These are phyloP conservation scores for Sclerotinia spermophila DNA, from an alignment of 2,329 filamentous ascomycete genomes.

Conservation along the genomic window DNA sequence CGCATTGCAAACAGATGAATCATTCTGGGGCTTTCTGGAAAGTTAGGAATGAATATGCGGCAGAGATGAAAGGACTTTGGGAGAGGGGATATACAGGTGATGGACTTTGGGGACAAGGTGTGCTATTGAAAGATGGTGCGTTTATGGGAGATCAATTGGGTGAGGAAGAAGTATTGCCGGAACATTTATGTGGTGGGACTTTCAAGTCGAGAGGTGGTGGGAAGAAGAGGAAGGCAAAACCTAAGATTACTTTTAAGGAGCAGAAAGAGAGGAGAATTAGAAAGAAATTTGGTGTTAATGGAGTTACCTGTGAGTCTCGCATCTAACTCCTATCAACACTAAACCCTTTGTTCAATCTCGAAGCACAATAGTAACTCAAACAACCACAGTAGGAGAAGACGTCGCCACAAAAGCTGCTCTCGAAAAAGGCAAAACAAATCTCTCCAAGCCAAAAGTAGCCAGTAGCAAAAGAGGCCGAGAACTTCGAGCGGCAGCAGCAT, in stretches of 20 bases:
- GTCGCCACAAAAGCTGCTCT: constrained; percentile 46
- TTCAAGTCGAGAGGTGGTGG: constrained; percentile 56
- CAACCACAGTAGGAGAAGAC: constrained; percentile 47
- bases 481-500: constrained; percentile 56
- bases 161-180: constrained; percentile 56
- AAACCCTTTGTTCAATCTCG: not conserved
- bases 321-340: not conserved
- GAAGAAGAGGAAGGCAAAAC: constrained; percentile 50
- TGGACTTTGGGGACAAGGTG: constrained; percentile 76
- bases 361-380: not conserved
- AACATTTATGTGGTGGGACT: constrained; percentile 78
- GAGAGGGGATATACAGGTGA: constrained; percentile 69
- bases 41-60: constrained; percentile 69
- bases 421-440: constrained; percentile 48
- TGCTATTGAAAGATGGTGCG: constrained; percentile 57
- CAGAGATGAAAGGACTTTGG: constrained; percentile 70
- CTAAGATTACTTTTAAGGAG: constrained; percentile 37
- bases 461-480: constrained; percentile 57
- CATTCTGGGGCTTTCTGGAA: constrained; percentile 79
- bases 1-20: constrained; percentile 90
- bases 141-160: constrained; percentile 53
- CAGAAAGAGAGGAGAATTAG: constrained; percentile 52
- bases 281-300: constrained; percentile 54
- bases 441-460: constrained; percentile 57
- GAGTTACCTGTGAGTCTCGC: constrained; percentile 24